Evolutionary conservation across 2,329 filamentous ascomycete species (phyloP), one percentile per base, ranked within the genome.

Genomic region (Didymella segeticola): DNA sequence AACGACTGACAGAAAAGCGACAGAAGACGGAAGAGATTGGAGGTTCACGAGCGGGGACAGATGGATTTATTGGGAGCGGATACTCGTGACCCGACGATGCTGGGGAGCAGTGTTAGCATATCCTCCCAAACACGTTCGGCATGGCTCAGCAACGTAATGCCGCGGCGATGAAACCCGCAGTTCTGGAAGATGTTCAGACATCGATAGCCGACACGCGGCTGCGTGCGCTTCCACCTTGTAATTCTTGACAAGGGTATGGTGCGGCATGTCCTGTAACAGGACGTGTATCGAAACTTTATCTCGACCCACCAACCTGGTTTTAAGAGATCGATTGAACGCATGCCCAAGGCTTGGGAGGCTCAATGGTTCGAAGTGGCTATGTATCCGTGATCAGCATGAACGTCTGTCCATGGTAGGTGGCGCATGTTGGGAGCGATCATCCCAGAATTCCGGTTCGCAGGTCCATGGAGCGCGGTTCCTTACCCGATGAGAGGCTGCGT

Each of bases 281-380:
- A 33, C 26, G 17, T 49, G 43, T 51, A 29, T 51, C 47, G 43
- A 56, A 56, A 56, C 47, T 45, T 36, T 49, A 39, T 41, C 22
- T 38, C 23, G 23, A 38, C 51, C 53, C 53, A 47, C 41, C 47
- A 43, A 39, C 47, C 43, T 25, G 47, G 53, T 43, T 34, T 20
- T 14, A 29, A 17, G 29, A 12, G 25, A 30, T 41, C 26, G 42
- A 27, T 37, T 15, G 47, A 56, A 47, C 47, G 37, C 14, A 9
- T 47, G 47, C 37, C 43, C 47, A 47, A 56, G 53, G 43, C 53
- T 47, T 43, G 27, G 30, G 20, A 14, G n/a, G 9, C 25, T 22
- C 3, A 31, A 41, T 3, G 17, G 19, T 41, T 25, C 27, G 20
- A n/a, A 54, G 33, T 49, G 39, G 45, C 37, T 41, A 34, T 30